Evolutionary conservation across 2,329 filamentous ascomycete genomes (phyloP), one percentile per base, ranked within the genome.

Genomic region (Achaetomium macrosporum): DNA sequence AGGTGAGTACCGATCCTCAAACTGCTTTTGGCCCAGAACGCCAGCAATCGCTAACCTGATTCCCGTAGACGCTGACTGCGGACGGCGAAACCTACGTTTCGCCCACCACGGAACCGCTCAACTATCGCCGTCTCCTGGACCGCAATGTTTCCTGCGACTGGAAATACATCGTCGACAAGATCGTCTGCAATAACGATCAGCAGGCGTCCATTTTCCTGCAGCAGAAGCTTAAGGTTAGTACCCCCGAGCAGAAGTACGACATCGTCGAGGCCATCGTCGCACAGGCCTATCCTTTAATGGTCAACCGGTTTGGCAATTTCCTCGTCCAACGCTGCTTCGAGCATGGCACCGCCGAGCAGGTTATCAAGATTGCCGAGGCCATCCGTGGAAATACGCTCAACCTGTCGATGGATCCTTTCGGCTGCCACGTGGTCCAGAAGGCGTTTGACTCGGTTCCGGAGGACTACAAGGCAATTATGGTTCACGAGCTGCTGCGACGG

Each of bases 161-260:
- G 93, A 95, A 93, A 73, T 96, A 96, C 68, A 96, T 99, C 63
- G 93, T 99, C 51, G 92, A 99, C 75, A 97, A 97, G 77, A 99
- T 99, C 67, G 91, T 99, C 61, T 95, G 90, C 81, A 96, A 91
- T 74, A 97, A 99, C 69, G 93, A 99, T 66, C 93, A 99, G 71
- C 93, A 99, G 71, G 93, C 95, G 10, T 99, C 93, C 2, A 97
- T 99, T 64, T 99, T 99, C 72, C 77, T 99, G 42, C 93, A 99
- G 69, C 93, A 99, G 73, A 99, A 99, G 75, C 87, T 99, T 62
- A 99, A 99, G 74, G 88, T 96, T 57, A 91, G 91, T 55, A 96
- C 91, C 4, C 79, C 85, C 0, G 91, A 97, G 65, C 93, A 97
- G 69, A 99, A 97, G 71, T 95, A 89, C 64, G 91, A 96, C 61